Base-by-base conservation (phyloP, 805 yeast species). In the Cyberlindnera petersonii region DNA sequence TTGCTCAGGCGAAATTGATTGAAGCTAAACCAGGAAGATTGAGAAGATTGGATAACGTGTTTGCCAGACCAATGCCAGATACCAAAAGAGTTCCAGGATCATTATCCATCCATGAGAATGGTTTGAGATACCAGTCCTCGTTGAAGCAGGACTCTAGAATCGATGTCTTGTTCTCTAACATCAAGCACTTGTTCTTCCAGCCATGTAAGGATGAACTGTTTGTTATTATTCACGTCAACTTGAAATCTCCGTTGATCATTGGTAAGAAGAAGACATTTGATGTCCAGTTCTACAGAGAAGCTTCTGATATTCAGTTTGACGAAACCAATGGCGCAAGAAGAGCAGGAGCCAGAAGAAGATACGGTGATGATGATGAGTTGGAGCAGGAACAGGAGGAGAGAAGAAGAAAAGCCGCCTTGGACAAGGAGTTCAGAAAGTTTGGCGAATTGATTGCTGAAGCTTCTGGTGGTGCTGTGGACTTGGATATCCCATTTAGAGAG, bases 331-430 rank as follows among this genome's bases (percentile, higher is more conserved):
- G 96, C 46, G 82, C 86, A 66, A 79, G 97, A 63, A 76, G 75
- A 49, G 82, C 82, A 62, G 53, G 50, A 24, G 47, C 47, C 10
- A 46, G 50, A 46, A 69, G 93, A 59, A 67, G 93, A 56, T 93
- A 93, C 59, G 98, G 98, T 33, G 98, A 93, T 61, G 98, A 93
- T 63, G 98, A 93, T 63, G 98, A 93, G 66, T 71, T 93, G 48
- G 98, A 93, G 64, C 97, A 91, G 64, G 98, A 93, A 67, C 97
- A 91, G 65, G 98, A 93, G 63, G 98, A 93, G 66, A 81, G 97
- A 68, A 75, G 91, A 63, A 77, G 96, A 65, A 85, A 95, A 55
- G 84, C 86, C 18, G 76, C 86, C 26, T 75, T 93, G 55, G 96
- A 93, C 65, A 86, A 84, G 61, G 98, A 93, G 64, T 93, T 89